A percentile compares a stretch with the other conserved stretches of the same genome.
These are phyloP conservation scores for Coprinopsis marcescibilis DNA, from an alignment of 768 basidiomycete genomes.

Conservation along the genomic window DNA sequence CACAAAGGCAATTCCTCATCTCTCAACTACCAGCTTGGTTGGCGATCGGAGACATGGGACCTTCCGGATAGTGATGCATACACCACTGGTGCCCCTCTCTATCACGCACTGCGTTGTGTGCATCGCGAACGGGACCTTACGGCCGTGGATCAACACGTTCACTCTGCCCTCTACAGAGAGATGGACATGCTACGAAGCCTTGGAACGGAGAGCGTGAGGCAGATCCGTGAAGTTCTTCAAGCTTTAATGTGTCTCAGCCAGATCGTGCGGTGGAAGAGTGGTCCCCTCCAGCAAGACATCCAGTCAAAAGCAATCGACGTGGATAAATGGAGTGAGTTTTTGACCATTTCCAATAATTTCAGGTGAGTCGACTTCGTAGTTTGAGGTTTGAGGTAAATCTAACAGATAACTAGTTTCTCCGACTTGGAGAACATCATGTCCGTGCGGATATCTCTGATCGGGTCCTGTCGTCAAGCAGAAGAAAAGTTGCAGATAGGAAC, in stretches of 20 bases:
- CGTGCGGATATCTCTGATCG: slow-evolving; percentile 76
- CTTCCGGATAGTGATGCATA: slow-evolving; percentile 58
- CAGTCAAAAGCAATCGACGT: slow-evolving; percentile 26
- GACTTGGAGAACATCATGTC: slow-evolving; percentile 75
- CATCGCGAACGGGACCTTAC: slow-evolving; percentile 65
- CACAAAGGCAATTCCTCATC: slow-evolving; percentile 29
- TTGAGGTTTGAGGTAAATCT: not conserved
- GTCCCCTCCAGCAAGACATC: slow-evolving; percentile 27
- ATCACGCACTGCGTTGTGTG: slow-evolving; percentile 74
- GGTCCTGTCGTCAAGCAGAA: slow-evolving; percentile 63
- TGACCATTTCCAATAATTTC: slow-evolving; percentile 47
- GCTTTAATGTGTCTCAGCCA: slow-evolving; percentile 82
- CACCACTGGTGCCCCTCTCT: slow-evolving; percentile 56
- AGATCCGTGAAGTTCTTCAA: slow-evolving; percentile 62
- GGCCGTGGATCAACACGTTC: slow-evolving; percentile 43
- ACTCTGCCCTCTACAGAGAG: slow-evolving; percentile 49
- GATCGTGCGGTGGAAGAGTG: slow-evolving; percentile 56
- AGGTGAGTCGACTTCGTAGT: slow-evolving; percentile 56
- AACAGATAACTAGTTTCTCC: slow-evolving; percentile 47
- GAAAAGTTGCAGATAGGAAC: slow-evolving; percentile 74
- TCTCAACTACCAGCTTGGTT: slow-evolving; percentile 77
- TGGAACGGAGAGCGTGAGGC: slow-evolving; percentile 74
- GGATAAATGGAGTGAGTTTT: slow-evolving; percentile 37
- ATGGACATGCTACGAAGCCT: slow-evolving; percentile 58
- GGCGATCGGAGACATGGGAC: slow-evolving; percentile 96